phyloP scores from a whole-genome alignment of 495 filamentous ascomycete genomes.

The Usnea hakonensis region DNA sequence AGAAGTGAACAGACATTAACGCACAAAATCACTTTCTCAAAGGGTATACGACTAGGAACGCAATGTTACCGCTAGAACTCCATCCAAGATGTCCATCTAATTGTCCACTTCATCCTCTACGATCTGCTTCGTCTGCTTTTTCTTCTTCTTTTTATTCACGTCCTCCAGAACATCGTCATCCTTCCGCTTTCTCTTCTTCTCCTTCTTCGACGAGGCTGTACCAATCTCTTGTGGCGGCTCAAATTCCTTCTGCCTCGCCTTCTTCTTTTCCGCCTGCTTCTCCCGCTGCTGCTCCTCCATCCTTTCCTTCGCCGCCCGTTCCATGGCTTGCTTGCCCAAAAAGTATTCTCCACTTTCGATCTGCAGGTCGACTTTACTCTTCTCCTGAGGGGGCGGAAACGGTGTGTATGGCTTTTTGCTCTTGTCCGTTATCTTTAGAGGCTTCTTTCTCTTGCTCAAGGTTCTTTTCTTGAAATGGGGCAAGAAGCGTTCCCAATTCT shows the following conservation, averaged over 20 bases:
- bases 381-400: constrained; percentile 66
- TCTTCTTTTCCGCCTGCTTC: constrained; percentile 84
- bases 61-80: not conserved
- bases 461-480: constrained; percentile 97
- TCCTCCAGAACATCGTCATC: constrained; percentile 48
- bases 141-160: constrained; percentile 34
- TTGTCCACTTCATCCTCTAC: not conserved
- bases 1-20: not conserved
- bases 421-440: constrained; percentile 87
- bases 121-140: constrained; percentile 35
- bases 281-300: constrained; percentile 70
- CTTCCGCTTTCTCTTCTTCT: constrained; percentile 53
- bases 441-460: constrained; percentile 72
- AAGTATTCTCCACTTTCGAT: constrained; percentile 98
- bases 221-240: constrained; percentile 69
- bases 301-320: constrained; percentile 69
- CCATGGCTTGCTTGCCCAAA: constrained; percentile 82
- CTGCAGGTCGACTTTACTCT: constrained; percentile 96
- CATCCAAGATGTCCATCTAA: not conserved
- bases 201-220: constrained; percentile 41
- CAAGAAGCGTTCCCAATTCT: constrained; percentile 93
- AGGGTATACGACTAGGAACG: not conserved
- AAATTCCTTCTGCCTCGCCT: constrained; percentile 75
- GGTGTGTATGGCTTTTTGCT: constrained; percentile 88
- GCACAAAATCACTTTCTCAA: not conserved